These are phyloP conservation scores for Kondoa subrosea DNA, from an alignment of 768 basidiomycete species.

Conservation along the genomic window DNA sequence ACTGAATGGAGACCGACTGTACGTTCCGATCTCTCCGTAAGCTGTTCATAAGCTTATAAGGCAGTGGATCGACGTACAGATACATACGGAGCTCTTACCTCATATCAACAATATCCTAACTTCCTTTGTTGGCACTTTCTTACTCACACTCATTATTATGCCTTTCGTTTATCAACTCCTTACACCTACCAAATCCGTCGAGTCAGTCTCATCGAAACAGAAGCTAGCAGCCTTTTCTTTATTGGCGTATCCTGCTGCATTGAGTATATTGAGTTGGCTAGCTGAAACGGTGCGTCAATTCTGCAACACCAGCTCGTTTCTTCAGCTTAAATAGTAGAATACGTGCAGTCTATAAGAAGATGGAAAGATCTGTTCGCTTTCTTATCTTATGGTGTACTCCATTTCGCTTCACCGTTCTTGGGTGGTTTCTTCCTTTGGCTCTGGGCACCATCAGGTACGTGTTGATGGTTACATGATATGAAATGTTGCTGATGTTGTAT, in stretches of 20 bases:
- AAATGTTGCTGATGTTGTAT: no score
- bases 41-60: no score
- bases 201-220: neutral
- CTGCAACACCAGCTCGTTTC: no score
- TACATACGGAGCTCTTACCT: neutral
- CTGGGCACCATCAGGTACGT: neutral
- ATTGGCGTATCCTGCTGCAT: neutral
- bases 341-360: neutral
- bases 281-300: neutral
- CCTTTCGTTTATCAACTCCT: neutral
- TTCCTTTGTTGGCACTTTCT: neutral
- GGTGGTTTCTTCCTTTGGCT: slow-evolving; percentile 3
- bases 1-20: neutral
- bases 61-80: no score
- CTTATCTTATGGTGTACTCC: slow-evolving; percentile 6
- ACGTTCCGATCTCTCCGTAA: no score
- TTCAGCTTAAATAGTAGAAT: no score
- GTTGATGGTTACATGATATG: neutral
- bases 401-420: slow-evolving; percentile 3
- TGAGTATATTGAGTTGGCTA: neutral
- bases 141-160: neutral
- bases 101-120: neutral
- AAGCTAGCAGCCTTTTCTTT: neutral
- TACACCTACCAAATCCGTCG: neutral
- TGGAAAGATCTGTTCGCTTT: slow-evolving; percentile 4